These are phyloP conservation scores for Lentinus tigrinus DNA, from an alignment of 768 basidiomycete genomes.

Conservation along the genomic window DNA sequence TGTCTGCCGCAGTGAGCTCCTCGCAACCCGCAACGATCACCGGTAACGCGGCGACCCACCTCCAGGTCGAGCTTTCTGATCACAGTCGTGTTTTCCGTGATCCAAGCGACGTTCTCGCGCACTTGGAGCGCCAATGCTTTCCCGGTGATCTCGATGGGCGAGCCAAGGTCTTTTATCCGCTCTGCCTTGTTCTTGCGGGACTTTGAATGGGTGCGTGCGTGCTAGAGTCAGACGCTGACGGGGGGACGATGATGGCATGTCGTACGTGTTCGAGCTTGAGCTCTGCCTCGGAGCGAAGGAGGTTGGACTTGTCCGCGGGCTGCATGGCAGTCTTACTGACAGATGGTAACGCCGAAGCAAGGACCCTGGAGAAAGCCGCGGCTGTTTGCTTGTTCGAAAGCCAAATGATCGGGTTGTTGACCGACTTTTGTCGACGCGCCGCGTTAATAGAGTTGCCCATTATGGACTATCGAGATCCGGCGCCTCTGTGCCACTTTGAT, in stretches of 20 bases:
- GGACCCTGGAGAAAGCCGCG: not conserved
- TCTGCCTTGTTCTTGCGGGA: constrained; percentile 73
- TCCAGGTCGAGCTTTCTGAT: constrained; percentile 74
- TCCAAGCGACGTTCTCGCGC: constrained; percentile 70
- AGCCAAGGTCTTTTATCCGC: constrained; percentile 67
- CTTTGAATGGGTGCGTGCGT: constrained; percentile 43
- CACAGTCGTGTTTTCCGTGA: constrained; percentile 82
- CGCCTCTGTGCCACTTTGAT: too few species aligned
- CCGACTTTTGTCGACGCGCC: too few species aligned
- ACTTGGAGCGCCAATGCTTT: constrained; percentile 75
- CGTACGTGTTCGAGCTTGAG: constrained; percentile 57
- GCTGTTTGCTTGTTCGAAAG: not conserved
- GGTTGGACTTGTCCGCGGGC: constrained; percentile 39
- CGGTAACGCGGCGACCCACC: constrained; percentile 39
- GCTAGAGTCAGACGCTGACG: not conserved
- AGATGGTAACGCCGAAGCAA: too few species aligned
- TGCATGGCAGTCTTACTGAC: constrained; percentile 18
- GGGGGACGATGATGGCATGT: constrained; percentile 1
- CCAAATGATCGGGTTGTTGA: not conserved
- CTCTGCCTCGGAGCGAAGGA: constrained; percentile 73
- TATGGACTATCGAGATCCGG: too few species aligned
- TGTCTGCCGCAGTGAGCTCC: constrained; percentile 31
- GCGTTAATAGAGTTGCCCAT: not conserved
- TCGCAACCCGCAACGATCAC: not conserved
- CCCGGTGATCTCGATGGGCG: constrained; percentile 73